Percentiles rank a stretch among this genome's conserved stretches.
Conservation (phyloP, 768 basidiomycete species). For the Pleurotus tuber-regium region DNA sequence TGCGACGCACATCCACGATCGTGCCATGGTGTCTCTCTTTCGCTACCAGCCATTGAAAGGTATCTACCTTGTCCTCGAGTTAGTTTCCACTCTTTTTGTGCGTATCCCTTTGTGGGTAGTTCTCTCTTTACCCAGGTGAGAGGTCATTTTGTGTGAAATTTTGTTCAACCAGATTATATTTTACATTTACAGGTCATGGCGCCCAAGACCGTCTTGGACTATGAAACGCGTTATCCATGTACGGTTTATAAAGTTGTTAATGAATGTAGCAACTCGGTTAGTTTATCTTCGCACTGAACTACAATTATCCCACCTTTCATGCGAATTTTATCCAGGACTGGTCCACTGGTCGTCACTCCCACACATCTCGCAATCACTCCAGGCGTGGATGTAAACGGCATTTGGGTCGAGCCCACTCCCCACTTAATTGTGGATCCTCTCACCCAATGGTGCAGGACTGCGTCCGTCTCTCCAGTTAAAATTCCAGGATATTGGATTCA, state of each 20-base stretch:
- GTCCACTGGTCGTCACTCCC: slow-evolving; percentile 18
- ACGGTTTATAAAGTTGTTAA: slow-evolving; percentile 30
- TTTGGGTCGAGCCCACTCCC: slow-evolving; percentile 46
- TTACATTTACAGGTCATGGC: slow-evolving; percentile 31
- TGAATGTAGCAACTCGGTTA: slow-evolving; percentile 26
- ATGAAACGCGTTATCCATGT: slow-evolving; percentile 36
- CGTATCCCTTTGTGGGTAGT: slow-evolving; percentile 49
- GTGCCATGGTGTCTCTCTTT: slow-evolving; percentile 10
- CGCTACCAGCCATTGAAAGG: slow-evolving; percentile 48
- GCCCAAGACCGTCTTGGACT: slow-evolving; percentile 47
- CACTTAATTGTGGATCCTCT: slow-evolving; percentile 44
- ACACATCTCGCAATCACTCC: slow-evolving; percentile 39
- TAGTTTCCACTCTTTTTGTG: slow-evolving; percentile 37
- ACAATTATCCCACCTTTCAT: too few species aligned
- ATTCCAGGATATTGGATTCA: slow-evolving; percentile 61
- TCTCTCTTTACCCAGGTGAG: slow-evolving; percentile 34
- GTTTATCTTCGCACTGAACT: background rate
- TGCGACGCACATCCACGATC: too few species aligned
- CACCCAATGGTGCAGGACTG: slow-evolving; percentile 34
- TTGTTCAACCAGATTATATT: background rate
- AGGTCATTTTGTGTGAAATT: background rate
- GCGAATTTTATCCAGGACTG: background rate
- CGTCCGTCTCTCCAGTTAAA: slow-evolving; percentile 37
- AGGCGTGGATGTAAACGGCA: slow-evolving; percentile 39
- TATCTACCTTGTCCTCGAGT: slow-evolving; percentile 43